phyloP scores from a whole-genome alignment of 768 basidiomycete species.

The Myochromella boudieri region DNA sequence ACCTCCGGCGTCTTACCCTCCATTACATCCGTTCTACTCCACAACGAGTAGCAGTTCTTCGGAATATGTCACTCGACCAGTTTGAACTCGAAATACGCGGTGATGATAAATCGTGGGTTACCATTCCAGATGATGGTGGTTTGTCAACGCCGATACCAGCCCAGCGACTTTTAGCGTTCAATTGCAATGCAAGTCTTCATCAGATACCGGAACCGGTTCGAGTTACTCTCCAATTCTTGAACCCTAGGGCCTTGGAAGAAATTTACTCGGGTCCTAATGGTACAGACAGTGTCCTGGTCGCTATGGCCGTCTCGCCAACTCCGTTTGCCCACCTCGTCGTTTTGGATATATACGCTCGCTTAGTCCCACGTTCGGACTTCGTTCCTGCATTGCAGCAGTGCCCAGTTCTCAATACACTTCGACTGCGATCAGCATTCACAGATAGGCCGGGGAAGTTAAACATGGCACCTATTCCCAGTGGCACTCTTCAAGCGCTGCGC shows the following conservation, averaged over 20 bases:
- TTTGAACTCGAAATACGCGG: constrained; percentile 19
- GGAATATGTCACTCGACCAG: constrained; percentile 3
- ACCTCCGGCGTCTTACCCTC: constrained; percentile 16
- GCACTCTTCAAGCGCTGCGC: constrained; percentile 12
- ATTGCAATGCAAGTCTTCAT: constrained; percentile 14
- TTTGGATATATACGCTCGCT: constrained; percentile 17
- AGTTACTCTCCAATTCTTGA: constrained; percentile 14
- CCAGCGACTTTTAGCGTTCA: constrained; percentile 11
- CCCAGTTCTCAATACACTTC: constrained; percentile 15
- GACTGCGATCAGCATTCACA: constrained; percentile 16
- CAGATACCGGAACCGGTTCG: constrained; percentile 1
- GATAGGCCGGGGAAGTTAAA: constrained; percentile 1
- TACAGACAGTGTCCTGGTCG: constrained; percentile 14
- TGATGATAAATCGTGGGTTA: constrained; percentile 12
- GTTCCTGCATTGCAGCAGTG: constrained; percentile 14
- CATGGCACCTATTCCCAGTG: constrained; percentile 9
- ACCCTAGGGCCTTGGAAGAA: constrained; percentile 9
- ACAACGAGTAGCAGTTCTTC: constrained; percentile 9
- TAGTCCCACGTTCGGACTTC: constrained; percentile 15
- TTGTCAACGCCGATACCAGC: constrained; percentile 17
- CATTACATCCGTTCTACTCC: constrained; percentile 13
- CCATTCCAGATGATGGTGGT: not conserved
- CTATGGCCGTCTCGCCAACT: constrained; percentile 4
- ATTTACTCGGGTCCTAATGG: constrained; percentile 18
- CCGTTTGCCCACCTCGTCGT: constrained; percentile 11